Percentiles rank a stretch among this genome's conserved stretches.
Evolutionary conservation across 768 basidiomycete species (phyloP).

Genomic region (Lepiota brunneoincarnata): DNA sequence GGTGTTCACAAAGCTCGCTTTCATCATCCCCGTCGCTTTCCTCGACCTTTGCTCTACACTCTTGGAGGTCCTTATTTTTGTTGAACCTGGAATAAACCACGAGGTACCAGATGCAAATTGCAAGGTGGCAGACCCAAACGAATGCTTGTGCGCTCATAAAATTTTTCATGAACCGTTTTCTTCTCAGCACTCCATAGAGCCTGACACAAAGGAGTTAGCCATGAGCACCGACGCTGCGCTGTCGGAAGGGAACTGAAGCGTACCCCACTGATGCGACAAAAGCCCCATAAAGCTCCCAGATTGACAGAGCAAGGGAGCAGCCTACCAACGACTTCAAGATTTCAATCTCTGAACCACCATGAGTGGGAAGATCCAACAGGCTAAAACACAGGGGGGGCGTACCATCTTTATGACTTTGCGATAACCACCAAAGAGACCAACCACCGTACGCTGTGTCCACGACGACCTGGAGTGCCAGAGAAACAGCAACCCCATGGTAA

Average conservation of each 20-base stretch:
- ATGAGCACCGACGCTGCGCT: not conserved
- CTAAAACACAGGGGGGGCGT: not conserved
- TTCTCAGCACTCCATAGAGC: not conserved
- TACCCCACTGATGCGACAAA: conserved; percentile 7
- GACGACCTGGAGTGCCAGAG: conserved; percentile 4
- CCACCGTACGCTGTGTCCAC: not conserved
- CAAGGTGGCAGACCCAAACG: conserved; percentile 7
- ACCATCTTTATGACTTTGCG: conserved; percentile 4
- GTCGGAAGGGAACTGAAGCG: not conserved
- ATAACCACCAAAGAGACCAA: conserved; percentile 4
- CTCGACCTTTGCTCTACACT: not conserved
- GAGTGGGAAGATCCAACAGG: not conserved
- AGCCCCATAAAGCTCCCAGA: conserved; percentile 6
- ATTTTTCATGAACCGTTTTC: conserved; percentile 9
- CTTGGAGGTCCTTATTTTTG: not conserved
- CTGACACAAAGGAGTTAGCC: not conserved
- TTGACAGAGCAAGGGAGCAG: conserved; percentile 1
- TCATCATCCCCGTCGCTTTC: not conserved
- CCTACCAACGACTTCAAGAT: not conserved
- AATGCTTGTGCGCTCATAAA: conserved; percentile 6
- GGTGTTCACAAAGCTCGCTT: not conserved
- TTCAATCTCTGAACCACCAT: not conserved
- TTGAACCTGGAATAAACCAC: not conserved
- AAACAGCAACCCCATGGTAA: not conserved
- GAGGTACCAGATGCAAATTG: conserved; percentile 5